These are phyloP conservation scores for Umbelopsis ramanniana DNA, from an alignment of 192 early-diverging fungal species.

Conservation along the genomic window DNA sequence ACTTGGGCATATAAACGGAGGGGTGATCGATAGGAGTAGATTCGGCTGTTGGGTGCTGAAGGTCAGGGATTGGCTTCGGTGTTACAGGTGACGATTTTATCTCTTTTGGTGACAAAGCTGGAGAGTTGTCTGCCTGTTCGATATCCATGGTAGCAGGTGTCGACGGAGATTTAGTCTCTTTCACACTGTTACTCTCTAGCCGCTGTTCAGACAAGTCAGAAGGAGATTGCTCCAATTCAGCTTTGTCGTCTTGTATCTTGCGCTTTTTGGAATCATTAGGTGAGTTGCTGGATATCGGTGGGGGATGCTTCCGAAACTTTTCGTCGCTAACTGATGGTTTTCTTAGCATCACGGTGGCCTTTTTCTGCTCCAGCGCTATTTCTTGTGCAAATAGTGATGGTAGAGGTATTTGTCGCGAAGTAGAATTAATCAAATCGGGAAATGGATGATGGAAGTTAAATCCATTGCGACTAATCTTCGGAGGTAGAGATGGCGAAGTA, in stretches of 20 bases:
- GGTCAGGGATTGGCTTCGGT: neutral
- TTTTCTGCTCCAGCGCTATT: neutral
- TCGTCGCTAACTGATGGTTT: constrained; percentile 2
- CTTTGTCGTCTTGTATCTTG: neutral
- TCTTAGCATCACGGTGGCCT: neutral
- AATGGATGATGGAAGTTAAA: constrained; percentile 18
- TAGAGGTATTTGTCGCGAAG: constrained; percentile 3
- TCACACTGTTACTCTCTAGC: neutral
- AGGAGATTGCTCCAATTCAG: neutral
- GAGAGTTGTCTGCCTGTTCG: neutral
- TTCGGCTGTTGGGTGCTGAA: neutral
- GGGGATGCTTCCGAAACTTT: neutral
- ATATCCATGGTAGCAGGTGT: neutral
- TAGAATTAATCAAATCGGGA: neutral
- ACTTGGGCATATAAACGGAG: neutral
- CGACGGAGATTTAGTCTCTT: neutral
- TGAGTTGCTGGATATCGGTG: neutral
- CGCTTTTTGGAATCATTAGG: constrained; percentile 8
- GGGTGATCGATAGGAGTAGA: neutral
- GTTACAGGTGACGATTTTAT: constrained; percentile 6
- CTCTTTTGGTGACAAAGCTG: neutral
- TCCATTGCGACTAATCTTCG: constrained; percentile 7
- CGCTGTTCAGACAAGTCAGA: neutral
- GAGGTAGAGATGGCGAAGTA: neutral
- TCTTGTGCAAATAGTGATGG: constrained; percentile 9